Evolutionary conservation across 2,329 filamentous ascomycete genomes (phyloP).

Genomic region (Venturiaceae sp.): DNA sequence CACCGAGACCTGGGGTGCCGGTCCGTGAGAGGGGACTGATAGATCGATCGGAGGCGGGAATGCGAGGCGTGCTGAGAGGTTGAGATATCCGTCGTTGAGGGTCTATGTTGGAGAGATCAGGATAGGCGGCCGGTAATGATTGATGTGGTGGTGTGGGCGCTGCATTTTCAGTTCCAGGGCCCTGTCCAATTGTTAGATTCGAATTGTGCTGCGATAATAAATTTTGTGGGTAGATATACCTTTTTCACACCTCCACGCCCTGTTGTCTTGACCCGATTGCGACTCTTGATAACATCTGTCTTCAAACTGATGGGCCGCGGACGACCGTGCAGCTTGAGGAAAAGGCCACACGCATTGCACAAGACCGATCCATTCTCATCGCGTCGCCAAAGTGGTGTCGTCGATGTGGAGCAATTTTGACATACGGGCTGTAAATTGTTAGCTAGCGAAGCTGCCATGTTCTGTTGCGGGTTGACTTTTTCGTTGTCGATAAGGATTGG

Average conservation of each 20-base stretch:
- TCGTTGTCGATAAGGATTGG: slow-evolving; percentile 14
- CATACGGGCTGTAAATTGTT: slow-evolving; percentile 70
- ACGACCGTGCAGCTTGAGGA: slow-evolving; percentile 91
- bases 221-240: neutral
- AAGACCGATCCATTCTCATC: slow-evolving; percentile 93
- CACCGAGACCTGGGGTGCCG: slow-evolving; percentile 63
- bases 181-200: neutral
- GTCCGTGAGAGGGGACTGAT: slow-evolving; percentile 73
- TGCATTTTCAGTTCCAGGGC: neutral
- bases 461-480: slow-evolving; percentile 7
- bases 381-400: slow-evolving; percentile 92
- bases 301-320: slow-evolving; percentile 92
- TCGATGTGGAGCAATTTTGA: slow-evolving; percentile 92
- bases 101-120: slow-evolving; percentile 31
- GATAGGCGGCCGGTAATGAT: slow-evolving; percentile 21
- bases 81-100: slow-evolving; percentile 9
- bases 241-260: slow-evolving; percentile 36
- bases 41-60: slow-evolving; percentile 61
- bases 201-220: neutral
- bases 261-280: slow-evolving; percentile 75
- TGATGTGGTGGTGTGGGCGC: neutral
- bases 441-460: slow-evolving; percentile 37
- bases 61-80: slow-evolving; percentile 46
- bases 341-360: slow-evolving; percentile 96
- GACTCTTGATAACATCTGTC: slow-evolving; percentile 98